A percentile compares a stretch with the other conserved stretches of the same genome.
These are phyloP conservation scores for Silene conica DNA, from an alignment of 148 eudicot species.

Conservation along the genomic window DNA sequence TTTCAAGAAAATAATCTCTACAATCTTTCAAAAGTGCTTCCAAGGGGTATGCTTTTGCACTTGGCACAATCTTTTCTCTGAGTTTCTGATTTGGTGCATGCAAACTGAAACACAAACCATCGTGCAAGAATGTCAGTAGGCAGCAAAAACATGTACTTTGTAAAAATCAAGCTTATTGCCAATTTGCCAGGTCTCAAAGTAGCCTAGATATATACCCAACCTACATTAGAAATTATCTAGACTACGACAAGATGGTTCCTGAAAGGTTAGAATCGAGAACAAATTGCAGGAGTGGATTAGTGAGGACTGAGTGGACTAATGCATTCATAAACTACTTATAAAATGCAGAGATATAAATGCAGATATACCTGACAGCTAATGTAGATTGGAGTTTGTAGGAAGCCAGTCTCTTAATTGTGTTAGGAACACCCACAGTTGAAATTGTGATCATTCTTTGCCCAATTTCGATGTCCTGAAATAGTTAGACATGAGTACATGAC, in stretches of 20 bases:
- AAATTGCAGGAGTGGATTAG: neutral
- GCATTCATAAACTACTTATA: neutral
- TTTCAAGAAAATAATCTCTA: slow-evolving; percentile 83
- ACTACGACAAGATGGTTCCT: neutral
- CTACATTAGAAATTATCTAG: neutral
- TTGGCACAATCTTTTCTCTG: slow-evolving; percentile 87
- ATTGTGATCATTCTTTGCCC: slow-evolving; percentile 99
- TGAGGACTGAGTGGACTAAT: neutral
- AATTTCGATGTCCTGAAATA: slow-evolving; percentile 70
- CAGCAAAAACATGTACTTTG: neutral
- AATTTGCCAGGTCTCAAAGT: neutral
- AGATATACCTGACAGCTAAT: slow-evolving; percentile 75
- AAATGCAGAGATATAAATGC: neutral
- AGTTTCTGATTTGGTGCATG: slow-evolving; percentile 99
- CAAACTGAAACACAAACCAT: slow-evolving; percentile 51
- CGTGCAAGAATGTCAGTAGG: slow-evolving; percentile 1
- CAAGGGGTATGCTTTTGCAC: slow-evolving; percentile 94
- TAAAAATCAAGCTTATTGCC: neutral
- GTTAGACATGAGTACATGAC: neutral
- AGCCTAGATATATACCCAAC: slow-evolving; percentile 1
- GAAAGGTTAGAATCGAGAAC: slow-evolving; percentile 1
- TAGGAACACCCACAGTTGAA: slow-evolving; percentile 98
- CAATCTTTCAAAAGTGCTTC: slow-evolving; percentile 94
- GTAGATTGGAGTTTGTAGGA: slow-evolving; percentile 97
- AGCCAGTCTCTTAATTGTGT: slow-evolving; percentile 81